Percentiles rank a stretch among this genome's conserved stretches.
These are phyloP conservation scores for Russula ochroleuca DNA, from an alignment of 768 basidiomycete species.

Conservation along the genomic window DNA sequence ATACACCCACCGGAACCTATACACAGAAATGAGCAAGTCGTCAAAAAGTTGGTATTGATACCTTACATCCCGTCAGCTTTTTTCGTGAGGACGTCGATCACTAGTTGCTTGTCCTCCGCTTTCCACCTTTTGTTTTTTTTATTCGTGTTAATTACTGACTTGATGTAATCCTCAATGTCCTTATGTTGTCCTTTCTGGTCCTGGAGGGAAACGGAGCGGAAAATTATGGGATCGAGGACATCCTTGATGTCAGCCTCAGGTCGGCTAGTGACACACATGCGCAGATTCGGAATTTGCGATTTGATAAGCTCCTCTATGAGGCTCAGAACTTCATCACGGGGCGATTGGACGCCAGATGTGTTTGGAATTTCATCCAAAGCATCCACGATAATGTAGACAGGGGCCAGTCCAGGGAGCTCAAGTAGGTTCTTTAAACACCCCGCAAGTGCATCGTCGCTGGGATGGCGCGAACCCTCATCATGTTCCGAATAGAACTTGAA, in stretches of 20 bases:
- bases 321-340: neutral
- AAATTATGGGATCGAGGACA: neutral
- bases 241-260: neutral
- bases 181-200: neutral
- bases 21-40: neutral
- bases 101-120: neutral
- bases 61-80: neutral
- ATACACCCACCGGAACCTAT: neutral
- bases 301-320: neutral
- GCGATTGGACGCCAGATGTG: neutral
- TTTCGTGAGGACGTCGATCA: neutral
- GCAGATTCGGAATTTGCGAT: neutral
- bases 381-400: neutral
- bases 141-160: neutral
- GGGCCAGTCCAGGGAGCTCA: neutral
- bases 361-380: neutral
- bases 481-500: neutral
- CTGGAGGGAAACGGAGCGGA: neutral
- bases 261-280: neutral
- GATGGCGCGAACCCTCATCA: neutral
- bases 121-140: neutral
- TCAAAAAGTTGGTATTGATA: neutral
- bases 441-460: neutral
- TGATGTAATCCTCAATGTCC: neutral
- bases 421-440: neutral